Conservation (phyloP, 331 rosid genomes). For the Malus hybrid region DNA sequence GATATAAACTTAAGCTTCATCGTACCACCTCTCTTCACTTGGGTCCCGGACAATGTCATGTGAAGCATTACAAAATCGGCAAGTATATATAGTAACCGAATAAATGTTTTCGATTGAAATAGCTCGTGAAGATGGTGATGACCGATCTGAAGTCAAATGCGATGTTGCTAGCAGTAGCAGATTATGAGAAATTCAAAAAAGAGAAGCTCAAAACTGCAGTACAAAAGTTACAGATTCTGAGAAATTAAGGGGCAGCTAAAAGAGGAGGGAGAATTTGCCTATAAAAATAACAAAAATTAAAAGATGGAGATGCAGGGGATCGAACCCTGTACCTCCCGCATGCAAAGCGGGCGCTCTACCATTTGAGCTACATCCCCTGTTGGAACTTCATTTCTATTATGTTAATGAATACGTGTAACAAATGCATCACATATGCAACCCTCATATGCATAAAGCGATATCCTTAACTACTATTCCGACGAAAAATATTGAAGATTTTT, state of each 20-base stretch:
- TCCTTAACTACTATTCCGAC: too few relatives aligned
- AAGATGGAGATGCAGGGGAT: constrained; percentile 82
- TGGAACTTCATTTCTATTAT: too few relatives aligned
- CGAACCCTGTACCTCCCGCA: constrained; percentile 97
- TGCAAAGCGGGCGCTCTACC: constrained; percentile 99
- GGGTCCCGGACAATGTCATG: constrained; percentile 19
- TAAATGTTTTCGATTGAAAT: not conserved
- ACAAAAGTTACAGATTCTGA: too few relatives aligned
- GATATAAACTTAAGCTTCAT: constrained; percentile 24
- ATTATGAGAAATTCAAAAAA: constrained; percentile 34
- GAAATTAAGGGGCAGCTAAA: too few relatives aligned
- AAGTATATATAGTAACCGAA: not conserved
- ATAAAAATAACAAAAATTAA: too few relatives aligned
- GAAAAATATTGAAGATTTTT: too few relatives aligned
- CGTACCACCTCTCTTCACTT: constrained; percentile 18
- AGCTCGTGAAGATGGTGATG: constrained; percentile 16
- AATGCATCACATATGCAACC: too few relatives aligned
- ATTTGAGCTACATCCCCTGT: constrained; percentile 85
- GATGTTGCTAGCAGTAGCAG: constrained; percentile 16
- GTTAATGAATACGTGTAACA: too few relatives aligned
- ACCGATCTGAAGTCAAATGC: constrained; percentile 15
- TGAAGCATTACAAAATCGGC: constrained; percentile 9
- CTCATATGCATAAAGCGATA: too few relatives aligned
- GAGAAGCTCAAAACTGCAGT: constrained; percentile 16
- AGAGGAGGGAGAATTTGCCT: not conserved